phyloP scores from a whole-genome alignment of 768 basidiomycete genomes.

The Russula brevipes region DNA sequence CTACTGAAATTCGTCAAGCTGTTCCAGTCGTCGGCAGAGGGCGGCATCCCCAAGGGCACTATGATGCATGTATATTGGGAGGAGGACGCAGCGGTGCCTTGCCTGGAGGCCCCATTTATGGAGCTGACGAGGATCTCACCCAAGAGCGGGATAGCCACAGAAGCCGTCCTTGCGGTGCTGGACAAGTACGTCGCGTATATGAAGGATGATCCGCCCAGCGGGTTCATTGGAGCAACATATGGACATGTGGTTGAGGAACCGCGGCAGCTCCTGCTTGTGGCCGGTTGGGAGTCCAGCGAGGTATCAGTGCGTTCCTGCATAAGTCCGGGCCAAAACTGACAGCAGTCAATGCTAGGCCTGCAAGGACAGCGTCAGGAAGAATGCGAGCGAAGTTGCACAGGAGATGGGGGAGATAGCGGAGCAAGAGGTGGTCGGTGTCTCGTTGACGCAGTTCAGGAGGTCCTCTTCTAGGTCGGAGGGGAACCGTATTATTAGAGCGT shows the following conservation, averaged over 20 bases:
- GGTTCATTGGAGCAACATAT: slow-evolving; percentile 1
- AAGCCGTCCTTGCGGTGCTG: background rate
- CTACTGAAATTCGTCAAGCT: background rate
- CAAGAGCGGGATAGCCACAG: background rate
- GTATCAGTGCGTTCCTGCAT: background rate
- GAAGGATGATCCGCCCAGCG: background rate
- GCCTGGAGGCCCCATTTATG: slow-evolving; percentile 7
- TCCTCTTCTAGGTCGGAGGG: no score
- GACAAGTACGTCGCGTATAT: slow-evolving; percentile 7
- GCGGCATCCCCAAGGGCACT: slow-evolving; percentile 1
- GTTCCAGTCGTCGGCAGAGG: slow-evolving; percentile 7
- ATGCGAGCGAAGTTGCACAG: background rate
- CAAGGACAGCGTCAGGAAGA: background rate
- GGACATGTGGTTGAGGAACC: slow-evolving; percentile 10
- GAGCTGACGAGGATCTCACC: slow-evolving; percentile 3
- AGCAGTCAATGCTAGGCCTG: background rate
- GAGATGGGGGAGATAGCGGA: background rate
- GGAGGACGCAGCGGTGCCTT: background rate
- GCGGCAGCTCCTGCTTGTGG: background rate
- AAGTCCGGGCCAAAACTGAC: background rate
- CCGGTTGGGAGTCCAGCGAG: slow-evolving; percentile 8
- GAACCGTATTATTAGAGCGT: no score
- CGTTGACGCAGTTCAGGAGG: background rate
- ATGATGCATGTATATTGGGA: slow-evolving; percentile 8
- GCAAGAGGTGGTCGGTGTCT: background rate